Percentiles rank a stretch among this genome's conserved stretches.
Conservation (phyloP, 179 eudicot species). For the Pouteria campechiana region DNA sequence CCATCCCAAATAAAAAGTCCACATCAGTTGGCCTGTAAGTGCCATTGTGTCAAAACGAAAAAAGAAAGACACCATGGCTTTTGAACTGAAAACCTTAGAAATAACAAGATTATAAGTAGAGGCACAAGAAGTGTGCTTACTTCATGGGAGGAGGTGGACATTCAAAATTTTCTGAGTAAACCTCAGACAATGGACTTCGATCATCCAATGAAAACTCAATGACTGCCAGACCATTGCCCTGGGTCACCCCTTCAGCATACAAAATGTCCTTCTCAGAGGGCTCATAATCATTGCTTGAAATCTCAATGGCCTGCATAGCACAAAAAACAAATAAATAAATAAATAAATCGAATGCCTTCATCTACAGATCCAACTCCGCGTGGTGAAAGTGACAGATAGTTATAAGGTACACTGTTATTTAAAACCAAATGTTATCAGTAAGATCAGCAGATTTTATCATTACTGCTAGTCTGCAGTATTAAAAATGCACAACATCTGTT, state of each 20-base stretch:
- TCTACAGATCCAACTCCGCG: background rate
- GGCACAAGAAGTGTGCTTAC: constrained; percentile 12
- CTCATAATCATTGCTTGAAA: constrained; percentile 57
- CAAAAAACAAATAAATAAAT: background rate
- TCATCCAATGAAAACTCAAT: constrained; percentile 46
- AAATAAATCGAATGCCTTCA: background rate
- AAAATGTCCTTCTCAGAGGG: constrained; percentile 68
- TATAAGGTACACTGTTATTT: too few relatives aligned
- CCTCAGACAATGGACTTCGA: constrained; percentile 19
- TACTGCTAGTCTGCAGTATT: too few relatives aligned
- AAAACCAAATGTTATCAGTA: too few relatives aligned
- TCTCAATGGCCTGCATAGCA: constrained; percentile 46
- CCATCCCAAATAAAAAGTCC: too few relatives aligned
- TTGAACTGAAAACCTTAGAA: too few relatives aligned
- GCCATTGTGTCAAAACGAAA: too few relatives aligned
- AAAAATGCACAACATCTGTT: too few relatives aligned
- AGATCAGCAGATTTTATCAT: too few relatives aligned
- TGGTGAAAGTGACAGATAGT: background rate
- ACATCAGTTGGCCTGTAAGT: too few relatives aligned
- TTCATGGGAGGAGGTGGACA: constrained; percentile 14
- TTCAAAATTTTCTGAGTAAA: constrained; percentile 10
- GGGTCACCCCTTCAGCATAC: constrained; percentile 56
- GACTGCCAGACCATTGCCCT: constrained; percentile 35
- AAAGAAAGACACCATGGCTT: too few relatives aligned
- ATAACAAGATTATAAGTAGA: background rate